A percentile compares a stretch with the other conserved stretches of the same genome.
Conservation (phyloP, 176 grass and related monocot species). For the Aegilops bicornis region DNA sequence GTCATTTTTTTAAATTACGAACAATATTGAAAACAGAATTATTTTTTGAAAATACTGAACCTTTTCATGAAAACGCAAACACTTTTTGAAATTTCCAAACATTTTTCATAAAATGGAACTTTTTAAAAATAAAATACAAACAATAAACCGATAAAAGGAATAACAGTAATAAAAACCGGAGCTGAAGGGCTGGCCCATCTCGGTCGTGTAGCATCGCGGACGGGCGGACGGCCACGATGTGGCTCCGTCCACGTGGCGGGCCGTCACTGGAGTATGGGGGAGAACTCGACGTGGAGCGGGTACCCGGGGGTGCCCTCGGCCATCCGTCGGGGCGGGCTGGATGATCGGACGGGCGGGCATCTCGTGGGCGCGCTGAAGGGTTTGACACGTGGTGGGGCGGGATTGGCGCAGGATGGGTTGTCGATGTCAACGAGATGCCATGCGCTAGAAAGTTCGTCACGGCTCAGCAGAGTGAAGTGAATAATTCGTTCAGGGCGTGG, state of each 20-base stretch:
- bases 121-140: no score
- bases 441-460: constrained; percentile 55
- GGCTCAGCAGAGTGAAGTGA: no score
- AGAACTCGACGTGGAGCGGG: constrained; percentile 49
- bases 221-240: constrained; percentile 26
- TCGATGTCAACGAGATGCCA: constrained; percentile 38
- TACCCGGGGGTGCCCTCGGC: neutral
- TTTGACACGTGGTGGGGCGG: neutral
- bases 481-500: constrained; percentile 2
- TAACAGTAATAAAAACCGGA: no score
- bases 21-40: no score
- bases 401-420: accelerated
- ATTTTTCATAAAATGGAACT: no score
- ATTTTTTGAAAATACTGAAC: no score
- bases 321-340: constrained; percentile 33
- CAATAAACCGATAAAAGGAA: no score
- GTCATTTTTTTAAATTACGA: no score
- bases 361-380: neutral
- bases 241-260: neutral
- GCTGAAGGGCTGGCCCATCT: no score
- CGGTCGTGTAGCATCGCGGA: constrained; percentile 18
- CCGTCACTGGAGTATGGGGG: constrained; percentile 4
- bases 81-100: no score
- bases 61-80: no score
- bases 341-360: constrained; percentile 27